Conservation (phyloP, 441 rosid genomes). For the Pelargonium fulgidum region DNA sequence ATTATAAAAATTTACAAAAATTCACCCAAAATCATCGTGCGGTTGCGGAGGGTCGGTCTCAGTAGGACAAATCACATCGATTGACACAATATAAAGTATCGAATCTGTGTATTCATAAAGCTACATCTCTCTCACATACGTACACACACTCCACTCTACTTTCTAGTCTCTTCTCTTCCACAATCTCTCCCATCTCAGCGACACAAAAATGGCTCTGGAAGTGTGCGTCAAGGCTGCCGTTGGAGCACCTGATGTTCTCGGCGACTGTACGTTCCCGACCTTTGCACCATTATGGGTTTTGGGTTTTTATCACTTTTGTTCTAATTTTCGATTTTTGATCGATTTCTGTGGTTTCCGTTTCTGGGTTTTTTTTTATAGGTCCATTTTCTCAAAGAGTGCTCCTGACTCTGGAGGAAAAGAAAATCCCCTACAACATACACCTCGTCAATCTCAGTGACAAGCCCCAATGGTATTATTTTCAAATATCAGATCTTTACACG, state of each 20-base stretch:
- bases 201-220: slow-evolving; percentile 54
- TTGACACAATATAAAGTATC: too few species aligned
- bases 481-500: not conserved
- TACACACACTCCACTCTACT: not conserved
- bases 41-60: too few species aligned
- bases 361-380: slow-evolving; percentile 35
- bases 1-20: too few species aligned
- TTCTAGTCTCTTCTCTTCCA: not conserved
- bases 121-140: not conserved
- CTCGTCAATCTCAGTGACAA: slow-evolving; percentile 56
- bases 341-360: not conserved
- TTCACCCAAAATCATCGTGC: too few species aligned
- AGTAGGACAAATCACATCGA: too few species aligned
- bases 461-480: slow-evolving; percentile 67
- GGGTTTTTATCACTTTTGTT: too few species aligned
- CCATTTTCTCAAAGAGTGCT: slow-evolving; percentile 65
- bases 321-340: not conserved
- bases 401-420: slow-evolving; percentile 85
- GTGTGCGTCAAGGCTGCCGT: slow-evolving; percentile 78
- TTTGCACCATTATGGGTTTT: too few species aligned
- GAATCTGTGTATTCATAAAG: too few species aligned
- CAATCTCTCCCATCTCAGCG: not conserved
- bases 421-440: slow-evolving; percentile 42
- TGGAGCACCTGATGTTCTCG: slow-evolving; percentile 60
- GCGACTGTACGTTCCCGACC: slow-evolving; percentile 54